A percentile compares a stretch with the other conserved stretches of the same genome.
Conservation (phyloP, 192 early-diverging fungal species). For the Coemansia sp. region DNA sequence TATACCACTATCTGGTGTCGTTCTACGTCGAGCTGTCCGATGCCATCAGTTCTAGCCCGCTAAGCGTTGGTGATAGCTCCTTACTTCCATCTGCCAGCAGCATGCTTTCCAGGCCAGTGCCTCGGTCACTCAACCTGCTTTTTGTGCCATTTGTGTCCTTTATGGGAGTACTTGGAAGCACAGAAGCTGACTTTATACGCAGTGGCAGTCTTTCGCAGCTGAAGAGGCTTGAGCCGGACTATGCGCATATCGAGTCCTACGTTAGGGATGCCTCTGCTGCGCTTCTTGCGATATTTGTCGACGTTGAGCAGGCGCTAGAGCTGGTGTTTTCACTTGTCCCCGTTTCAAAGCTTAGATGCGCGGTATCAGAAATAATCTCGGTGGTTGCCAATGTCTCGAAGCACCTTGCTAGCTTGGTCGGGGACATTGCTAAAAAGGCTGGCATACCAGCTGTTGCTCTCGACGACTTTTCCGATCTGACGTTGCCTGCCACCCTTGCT, state of each 20-base stretch:
- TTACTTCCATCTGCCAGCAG: not conserved
- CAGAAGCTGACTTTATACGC: slow-evolving; percentile 17
- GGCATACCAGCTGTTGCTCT: slow-evolving; percentile 15
- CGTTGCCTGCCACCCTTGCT: not conserved
- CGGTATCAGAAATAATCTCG: slow-evolving; percentile 7
- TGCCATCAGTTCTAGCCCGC: slow-evolving; percentile 5
- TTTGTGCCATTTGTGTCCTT: slow-evolving; percentile 30
- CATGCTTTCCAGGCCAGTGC: slow-evolving; percentile 11
- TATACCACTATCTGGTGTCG: slow-evolving; percentile 20
- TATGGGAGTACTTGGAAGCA: slow-evolving; percentile 18
- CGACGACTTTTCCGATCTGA: not conserved
- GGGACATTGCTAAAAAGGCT: not conserved
- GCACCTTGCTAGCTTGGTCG: not conserved
- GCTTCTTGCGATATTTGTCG: slow-evolving; percentile 28
- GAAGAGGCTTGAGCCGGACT: slow-evolving; percentile 4
- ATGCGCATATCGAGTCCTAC: slow-evolving; percentile 16
- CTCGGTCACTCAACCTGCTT: slow-evolving; percentile 31
- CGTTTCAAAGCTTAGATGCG: slow-evolving; percentile 9
- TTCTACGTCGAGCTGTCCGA: slow-evolving; percentile 10
- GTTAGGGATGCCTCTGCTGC: slow-evolving; percentile 17
- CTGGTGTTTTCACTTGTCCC: slow-evolving; percentile 26
- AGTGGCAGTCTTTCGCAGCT: slow-evolving; percentile 15
- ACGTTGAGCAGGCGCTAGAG: slow-evolving; percentile 25
- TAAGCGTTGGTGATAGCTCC: slow-evolving; percentile 35
- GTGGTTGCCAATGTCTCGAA: slow-evolving; percentile 15